Conservation (phyloP, 768 basidiomycete genomes). For the Lactarius indigo region DNA sequence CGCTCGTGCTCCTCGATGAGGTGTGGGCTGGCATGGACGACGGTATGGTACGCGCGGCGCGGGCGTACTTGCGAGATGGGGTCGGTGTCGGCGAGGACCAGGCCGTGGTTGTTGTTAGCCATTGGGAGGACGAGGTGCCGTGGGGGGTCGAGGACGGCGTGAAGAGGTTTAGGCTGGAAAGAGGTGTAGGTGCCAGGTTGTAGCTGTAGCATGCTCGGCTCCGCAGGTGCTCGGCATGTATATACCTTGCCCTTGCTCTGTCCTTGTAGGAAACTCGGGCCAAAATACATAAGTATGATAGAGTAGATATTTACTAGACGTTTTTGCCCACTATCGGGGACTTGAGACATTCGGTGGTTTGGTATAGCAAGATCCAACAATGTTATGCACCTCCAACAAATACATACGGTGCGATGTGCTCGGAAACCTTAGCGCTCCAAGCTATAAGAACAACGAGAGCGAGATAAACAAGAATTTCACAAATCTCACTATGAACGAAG, state of each 20-base stretch:
- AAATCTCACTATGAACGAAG: neutral
- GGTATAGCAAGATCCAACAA: too few species aligned
- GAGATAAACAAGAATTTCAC: neutral
- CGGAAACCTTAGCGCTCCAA: neutral
- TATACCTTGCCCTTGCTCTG: too few species aligned
- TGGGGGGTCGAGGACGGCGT: slow-evolving; percentile 63
- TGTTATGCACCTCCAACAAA: too few species aligned
- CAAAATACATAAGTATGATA: too few species aligned
- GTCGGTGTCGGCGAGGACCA: slow-evolving; percentile 52
- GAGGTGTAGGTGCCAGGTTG: slow-evolving; percentile 30
- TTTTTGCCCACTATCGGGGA: too few species aligned
- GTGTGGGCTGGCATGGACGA: slow-evolving; percentile 92
- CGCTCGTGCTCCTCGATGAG: slow-evolving; percentile 84
- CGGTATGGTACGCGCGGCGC: slow-evolving; percentile 62
- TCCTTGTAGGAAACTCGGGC: too few species aligned
- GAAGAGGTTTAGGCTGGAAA: slow-evolving; percentile 36
- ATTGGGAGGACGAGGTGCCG: slow-evolving; percentile 91
- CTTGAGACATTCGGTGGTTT: too few species aligned
- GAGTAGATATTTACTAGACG: too few species aligned
- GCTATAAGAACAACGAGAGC: neutral
- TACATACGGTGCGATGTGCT: too few species aligned
- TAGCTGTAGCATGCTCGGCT: neutral
- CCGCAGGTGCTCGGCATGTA: too few species aligned
- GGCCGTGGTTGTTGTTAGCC: slow-evolving; percentile 81
- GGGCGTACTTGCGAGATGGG: slow-evolving; percentile 54